Evolutionary conservation across 1,284 basidiomycete genomes (phyloP), one percentile per base, ranked within the genome.

Genomic region (Ceratobasidium sp.): DNA sequence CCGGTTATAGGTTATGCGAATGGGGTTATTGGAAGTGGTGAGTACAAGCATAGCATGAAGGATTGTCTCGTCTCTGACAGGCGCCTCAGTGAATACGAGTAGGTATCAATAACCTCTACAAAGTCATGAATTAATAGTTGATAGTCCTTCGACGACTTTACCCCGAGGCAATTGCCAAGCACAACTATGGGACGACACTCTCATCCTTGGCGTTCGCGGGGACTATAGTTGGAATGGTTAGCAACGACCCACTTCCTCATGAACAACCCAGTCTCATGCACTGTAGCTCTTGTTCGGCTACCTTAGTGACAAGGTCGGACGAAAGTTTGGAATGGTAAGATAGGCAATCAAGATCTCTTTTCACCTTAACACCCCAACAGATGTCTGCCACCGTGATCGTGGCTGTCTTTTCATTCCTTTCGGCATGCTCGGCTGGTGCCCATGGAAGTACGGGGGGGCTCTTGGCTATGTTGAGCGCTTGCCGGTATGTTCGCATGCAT

Each of bases 241-340:
- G 52, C 43, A 42, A 45, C 38, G 38, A 32, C 27, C 53, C 57
- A 13, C 27, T 47, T 55, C 5, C 55, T n/a, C 17, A 34, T 53
- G 22, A 12, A 20, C 22, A n/a, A 22, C 32, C 29, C 40, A 13
- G 40, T 6, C 76, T 76, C 71, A 72, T 78, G 12, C 43, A 55
- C 68, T 67, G 45, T 50, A 71, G 71, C 65, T 38, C 17, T 53
- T 73, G 7, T 83, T 83, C 62, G 82, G 82, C 27, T 93, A 87
- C 76, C 79, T 94, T 68, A 92, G 91, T 7, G 95, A 97, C 77
- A 91, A 90, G 77, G 75, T 94, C 69, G 94, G 94, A 7, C 86
- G 95, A 65, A 96, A 96, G 76, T 89, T 89, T 74, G 92, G 93
- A 69, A 94, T 94, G 93, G 87, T 89, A 72, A 73, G 84, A 38